Conservation (phyloP, 495 filamentous ascomycete species). For the Neurospora sp. region DNA sequence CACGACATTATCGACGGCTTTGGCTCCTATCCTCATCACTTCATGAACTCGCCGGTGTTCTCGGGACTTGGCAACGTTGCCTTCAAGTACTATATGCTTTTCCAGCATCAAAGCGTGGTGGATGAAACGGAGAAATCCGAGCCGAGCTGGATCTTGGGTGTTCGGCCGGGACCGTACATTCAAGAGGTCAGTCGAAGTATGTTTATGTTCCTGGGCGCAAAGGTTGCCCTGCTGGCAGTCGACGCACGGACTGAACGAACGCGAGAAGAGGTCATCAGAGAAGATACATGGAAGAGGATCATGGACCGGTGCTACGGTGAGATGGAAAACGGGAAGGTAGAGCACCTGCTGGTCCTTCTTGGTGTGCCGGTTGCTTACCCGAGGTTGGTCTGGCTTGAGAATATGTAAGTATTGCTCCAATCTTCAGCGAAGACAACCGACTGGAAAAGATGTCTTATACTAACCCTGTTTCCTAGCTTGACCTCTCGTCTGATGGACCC, state of each 20-base stretch:
- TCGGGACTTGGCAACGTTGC: conserved; percentile 80
- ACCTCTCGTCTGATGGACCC: conserved; percentile 79
- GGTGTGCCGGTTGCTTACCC: conserved; percentile 91
- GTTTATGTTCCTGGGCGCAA: conserved; percentile 72
- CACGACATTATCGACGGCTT: conserved; percentile 97
- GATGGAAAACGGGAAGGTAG: conserved; percentile 70
- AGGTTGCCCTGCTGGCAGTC: conserved; percentile 72
- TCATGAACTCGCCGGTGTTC: conserved; percentile 87
- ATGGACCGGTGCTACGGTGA: conserved; percentile 77
- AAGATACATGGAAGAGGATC: conserved; percentile 70
- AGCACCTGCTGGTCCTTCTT: conserved; percentile 79
- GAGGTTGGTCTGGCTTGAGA: conserved; percentile 68
- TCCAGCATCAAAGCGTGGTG: conserved; percentile 84
- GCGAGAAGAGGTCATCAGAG: conserved; percentile 66
- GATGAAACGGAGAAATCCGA: conserved; percentile 73
- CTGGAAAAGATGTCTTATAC: not conserved
- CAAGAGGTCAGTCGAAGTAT: conserved; percentile 71
- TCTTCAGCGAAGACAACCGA: not conserved
- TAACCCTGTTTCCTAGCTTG: conserved; percentile 40
- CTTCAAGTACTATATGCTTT: conserved; percentile 97
- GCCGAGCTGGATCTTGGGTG: conserved; percentile 83
- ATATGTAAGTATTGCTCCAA: conserved; percentile 36
- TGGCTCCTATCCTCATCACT: conserved; percentile 84
- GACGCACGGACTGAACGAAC: conserved; percentile 89
- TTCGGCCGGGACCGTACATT: conserved; percentile 80